Percentiles rank a stretch among this genome's conserved stretches.
Evolutionary conservation across 148 eudicot genomes (phyloP).

Genomic region (Linanthus parryae): DNA sequence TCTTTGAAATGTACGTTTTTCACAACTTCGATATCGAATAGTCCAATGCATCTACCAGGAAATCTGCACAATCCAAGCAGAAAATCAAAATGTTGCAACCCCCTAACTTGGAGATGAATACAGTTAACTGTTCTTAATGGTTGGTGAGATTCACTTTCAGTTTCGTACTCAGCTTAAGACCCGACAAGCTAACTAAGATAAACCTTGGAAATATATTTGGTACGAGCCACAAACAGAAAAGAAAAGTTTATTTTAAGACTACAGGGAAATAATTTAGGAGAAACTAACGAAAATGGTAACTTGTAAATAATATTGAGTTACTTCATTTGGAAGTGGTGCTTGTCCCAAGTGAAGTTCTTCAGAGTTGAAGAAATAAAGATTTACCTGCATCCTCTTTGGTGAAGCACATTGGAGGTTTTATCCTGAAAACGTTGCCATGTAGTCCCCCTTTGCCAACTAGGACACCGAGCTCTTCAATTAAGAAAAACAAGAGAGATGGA

Average conservation of each 20-base stretch:
- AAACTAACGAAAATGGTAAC: background rate
- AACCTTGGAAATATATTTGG: too few species aligned
- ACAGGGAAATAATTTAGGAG: background rate
- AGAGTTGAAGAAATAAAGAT: background rate
- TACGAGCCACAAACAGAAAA: too few species aligned
- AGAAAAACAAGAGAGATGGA: background rate
- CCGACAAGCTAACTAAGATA: background rate
- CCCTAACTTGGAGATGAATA: background rate
- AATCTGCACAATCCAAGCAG: constrained; percentile 42
- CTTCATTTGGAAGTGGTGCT: too few species aligned
- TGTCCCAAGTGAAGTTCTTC: too few species aligned
- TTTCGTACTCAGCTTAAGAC: background rate
- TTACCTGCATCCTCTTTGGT: constrained; percentile 86
- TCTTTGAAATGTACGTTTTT: constrained; percentile 8
- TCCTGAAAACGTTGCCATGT: constrained; percentile 91
- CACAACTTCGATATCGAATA: constrained; percentile 73
- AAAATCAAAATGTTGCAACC: background rate
- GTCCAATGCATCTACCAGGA: constrained; percentile 87
- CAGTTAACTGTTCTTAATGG: background rate
- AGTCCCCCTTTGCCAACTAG: constrained; percentile 96
- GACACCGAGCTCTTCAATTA: constrained; percentile 67
- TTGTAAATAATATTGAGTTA: background rate
- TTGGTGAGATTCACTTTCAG: background rate
- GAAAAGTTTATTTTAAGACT: background rate
- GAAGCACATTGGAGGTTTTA: constrained; percentile 99